Evolutionary conservation across 1,284 basidiomycete species (phyloP), one percentile per base, ranked within the genome.

Genomic region (Malassezia slooffiae): DNA sequence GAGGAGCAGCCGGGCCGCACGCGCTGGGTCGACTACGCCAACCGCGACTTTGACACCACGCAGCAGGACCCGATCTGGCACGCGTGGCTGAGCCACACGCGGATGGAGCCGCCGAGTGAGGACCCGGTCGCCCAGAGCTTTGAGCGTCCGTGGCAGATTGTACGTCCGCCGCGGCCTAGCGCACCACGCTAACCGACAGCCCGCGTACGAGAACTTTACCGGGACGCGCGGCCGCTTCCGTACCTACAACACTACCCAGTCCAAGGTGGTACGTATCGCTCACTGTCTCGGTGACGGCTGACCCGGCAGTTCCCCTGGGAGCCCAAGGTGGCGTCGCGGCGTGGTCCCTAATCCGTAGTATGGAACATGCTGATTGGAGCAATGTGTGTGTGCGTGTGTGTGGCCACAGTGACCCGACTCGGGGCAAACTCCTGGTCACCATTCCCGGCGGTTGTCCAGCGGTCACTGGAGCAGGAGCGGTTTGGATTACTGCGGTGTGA

Each of bases 31-130:
- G 66, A 68, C 48, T 68, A 54, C 31, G 54, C 55, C 38, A 45
- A 58, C 30, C 54, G 54, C 49, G 64, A 68, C 46, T 54, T 50
- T 34, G 62, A 63, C 52, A 56, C 55, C 19, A 54, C 56, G 4
- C 63, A 67, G 47, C 50, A 63, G 8, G 66, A 67, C 28, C 66
- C 66, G 5, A 37, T 55, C 16, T 68, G 66, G 66, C 62, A 68
- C 41, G 53, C 57, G 15, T 68, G 66, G 66, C 43, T 68, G 29
- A 47, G 56, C 37, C 57, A 67, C 50, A 67, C 57, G 38, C 55
- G 58, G 17, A 45, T 54, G 32, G 42, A 54, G 13, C 58, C 63
- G 12, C 66, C 66, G 10, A 54, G 49, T 30, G 40, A 47, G 33
- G 64, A 68, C 39, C 45, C 37, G 0, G 42, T 50, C 5, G 47